Base-by-base conservation (phyloP, 1,284 basidiomycete genomes). In the Entoloma clypeatum region DNA sequence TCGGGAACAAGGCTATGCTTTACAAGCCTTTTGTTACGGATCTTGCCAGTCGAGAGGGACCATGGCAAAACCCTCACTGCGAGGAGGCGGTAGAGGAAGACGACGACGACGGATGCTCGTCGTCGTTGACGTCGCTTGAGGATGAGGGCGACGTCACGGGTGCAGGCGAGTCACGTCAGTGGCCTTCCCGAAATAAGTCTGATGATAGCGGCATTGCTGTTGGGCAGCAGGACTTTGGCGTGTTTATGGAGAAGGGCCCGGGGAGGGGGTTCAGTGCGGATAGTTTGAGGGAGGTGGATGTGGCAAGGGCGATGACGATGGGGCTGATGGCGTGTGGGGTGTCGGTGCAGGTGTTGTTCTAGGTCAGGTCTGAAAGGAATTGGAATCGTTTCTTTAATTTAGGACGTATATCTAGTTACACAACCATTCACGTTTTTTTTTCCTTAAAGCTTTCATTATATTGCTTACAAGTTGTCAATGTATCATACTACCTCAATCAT, bases 251-350 rank as follows among this genome's bases (percentile, higher is more conserved):
- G 16, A 43, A 49, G 25, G 39, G 45, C n/a, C 48, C 50, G 5
- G 41, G 45, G 4, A 24, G 5, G 24, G 44, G 26, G 16, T 51
- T 54, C 35, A 47, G 50, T 13, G 22, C 45, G n/a, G 45, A 53
- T 18, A 50, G 52, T 45, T 42, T 58, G 13, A 41, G 28, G 16
- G 57, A 58, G n/a, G 27, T 27, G 4, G 57, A 58, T 41, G 44
- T 60, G 7, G 45, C 41, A 16, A 53, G 58, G 19, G 58, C 54
- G 22, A 57, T 60, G 37, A 41, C 44, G 22, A 36, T 55, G 7
- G 42, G 49, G 10, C 39, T 58, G 9, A 30, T 39, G 26, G 57
- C 52, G 17, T 54, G 55, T 36, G 54, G 50, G 30, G 46, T 41
- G 45, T 43, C 29, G 10, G 45, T 48, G 8, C 33, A 46, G 33